phyloP scores from a whole-genome alignment of 2,329 filamentous ascomycete genomes.

The Chrysosporium queenslandicum region DNA sequence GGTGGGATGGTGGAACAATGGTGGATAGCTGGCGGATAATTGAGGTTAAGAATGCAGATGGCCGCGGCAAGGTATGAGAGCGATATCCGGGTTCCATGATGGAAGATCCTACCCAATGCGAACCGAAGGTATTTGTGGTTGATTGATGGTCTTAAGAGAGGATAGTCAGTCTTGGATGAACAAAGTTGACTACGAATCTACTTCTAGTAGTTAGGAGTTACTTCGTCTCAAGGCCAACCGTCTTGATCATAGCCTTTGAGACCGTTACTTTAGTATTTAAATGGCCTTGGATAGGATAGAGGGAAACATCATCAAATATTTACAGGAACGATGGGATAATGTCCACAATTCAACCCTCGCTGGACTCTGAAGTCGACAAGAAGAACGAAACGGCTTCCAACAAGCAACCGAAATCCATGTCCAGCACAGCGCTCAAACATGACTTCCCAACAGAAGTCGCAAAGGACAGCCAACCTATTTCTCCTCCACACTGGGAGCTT shows the following conservation, averaged over 20 bases:
- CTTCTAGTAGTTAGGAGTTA: too few relatives aligned
- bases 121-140: neutral
- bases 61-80: neutral
- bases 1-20: neutral
- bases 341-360: neutral
- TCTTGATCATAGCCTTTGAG: too few relatives aligned
- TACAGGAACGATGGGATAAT: too few relatives aligned
- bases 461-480: neutral
- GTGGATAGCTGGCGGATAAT: conserved; percentile 4
- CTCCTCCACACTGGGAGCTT: neutral
- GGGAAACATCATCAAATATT: too few relatives aligned
- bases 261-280: too few relatives aligned
- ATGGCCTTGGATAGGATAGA: too few relatives aligned
- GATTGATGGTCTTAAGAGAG: neutral
- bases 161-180: too few relatives aligned
- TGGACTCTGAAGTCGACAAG: neutral
- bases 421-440: neutral
- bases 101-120: neutral
- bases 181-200: too few relatives aligned
- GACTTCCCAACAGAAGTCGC: neutral
- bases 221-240: too few relatives aligned
- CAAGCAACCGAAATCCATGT: neutral
- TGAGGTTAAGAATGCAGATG: conserved; percentile 3
- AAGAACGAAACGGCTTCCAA: neutral
- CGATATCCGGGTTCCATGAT: neutral